phyloP scores from a whole-genome alignment of 768 basidiomycete species.

The Tylopilus balloui region DNA sequence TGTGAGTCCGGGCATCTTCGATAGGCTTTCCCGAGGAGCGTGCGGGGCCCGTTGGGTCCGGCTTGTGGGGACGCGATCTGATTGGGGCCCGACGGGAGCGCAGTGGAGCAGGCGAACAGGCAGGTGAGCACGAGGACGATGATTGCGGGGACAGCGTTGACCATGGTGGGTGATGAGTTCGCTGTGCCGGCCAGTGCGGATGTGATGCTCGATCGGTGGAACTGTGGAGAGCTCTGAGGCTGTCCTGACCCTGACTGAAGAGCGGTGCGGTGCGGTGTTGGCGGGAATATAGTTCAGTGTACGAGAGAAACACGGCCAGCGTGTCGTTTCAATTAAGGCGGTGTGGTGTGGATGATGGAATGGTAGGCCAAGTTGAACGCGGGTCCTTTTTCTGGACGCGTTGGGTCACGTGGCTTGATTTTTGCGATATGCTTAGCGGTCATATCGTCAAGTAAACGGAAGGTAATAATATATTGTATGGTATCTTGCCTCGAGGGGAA shows the following conservation, averaged over 20 bases:
- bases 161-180: not conserved
- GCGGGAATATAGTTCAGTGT: not conserved
- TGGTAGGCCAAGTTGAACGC: not conserved
- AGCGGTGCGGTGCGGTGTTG: not conserved
- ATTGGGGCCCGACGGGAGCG: conserved; percentile 4
- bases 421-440: not conserved
- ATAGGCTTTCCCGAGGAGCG: conserved; percentile 15
- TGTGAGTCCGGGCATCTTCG: not conserved
- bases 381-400: not conserved
- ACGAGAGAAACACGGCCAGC: conserved; percentile 9
- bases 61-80: not conserved
- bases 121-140: conserved; percentile 10
- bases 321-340: conserved; percentile 2
- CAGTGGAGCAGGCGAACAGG: conserved; percentile 5
- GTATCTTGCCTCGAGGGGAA: too few species aligned
- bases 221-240: not conserved
- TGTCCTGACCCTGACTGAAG: not conserved
- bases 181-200: not conserved
- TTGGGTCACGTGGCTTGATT: conserved; percentile 17
- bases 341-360: not conserved
- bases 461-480: too few species aligned
- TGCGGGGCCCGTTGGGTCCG: conserved; percentile 7
- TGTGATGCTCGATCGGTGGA: not conserved
- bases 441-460: too few species aligned
- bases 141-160: not conserved